Evolutionary conservation across 139 green algal species (phyloP).

Genomic region (Chlamydomonas sp.): DNA sequence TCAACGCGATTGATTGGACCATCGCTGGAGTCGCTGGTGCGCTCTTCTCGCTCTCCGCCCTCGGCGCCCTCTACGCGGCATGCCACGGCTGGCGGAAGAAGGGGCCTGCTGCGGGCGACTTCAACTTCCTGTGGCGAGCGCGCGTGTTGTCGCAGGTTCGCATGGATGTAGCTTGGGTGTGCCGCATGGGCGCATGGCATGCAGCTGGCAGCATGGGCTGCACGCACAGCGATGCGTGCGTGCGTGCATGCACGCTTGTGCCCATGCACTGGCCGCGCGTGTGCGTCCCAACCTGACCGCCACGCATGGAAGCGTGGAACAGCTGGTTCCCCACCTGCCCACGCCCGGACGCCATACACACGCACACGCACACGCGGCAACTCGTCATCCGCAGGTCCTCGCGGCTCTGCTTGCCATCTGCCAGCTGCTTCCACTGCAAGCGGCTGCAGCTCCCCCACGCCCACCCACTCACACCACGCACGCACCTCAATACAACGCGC

Average conservation of each 20-base stretch:
- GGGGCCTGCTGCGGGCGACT: slow-evolving; percentile 12
- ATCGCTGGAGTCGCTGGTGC: slow-evolving; percentile 12
- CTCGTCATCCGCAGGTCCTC: not conserved
- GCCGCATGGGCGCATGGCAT: not conserved
- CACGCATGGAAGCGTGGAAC: too few relatives aligned
- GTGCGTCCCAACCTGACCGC: too few relatives aligned
- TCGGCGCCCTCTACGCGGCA: slow-evolving; percentile 13
- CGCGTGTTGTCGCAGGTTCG: slow-evolving; percentile 10
- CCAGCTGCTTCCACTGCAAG: not conserved
- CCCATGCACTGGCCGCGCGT: not conserved
- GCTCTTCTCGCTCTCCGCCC: slow-evolving; percentile 1
- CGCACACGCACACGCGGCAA: too few relatives aligned
- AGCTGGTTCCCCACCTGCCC: too few relatives aligned
- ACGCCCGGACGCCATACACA: too few relatives aligned
- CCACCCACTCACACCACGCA: too few relatives aligned
- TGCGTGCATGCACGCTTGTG: not conserved
- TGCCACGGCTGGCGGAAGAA: not conserved
- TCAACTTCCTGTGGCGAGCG: slow-evolving; percentile 29
- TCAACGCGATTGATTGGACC: slow-evolving; percentile 23
- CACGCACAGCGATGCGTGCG: too few relatives aligned
- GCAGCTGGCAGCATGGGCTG: too few relatives aligned
- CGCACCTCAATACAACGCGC: too few relatives aligned
- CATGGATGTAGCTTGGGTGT: not conserved
- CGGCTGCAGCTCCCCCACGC: too few relatives aligned
- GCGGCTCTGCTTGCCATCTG: not conserved